Evolutionary conservation across 2,329 filamentous ascomycete genomes (phyloP), one percentile per base, ranked within the genome.

Genomic region (Sporothrix variecibatus): DNA sequence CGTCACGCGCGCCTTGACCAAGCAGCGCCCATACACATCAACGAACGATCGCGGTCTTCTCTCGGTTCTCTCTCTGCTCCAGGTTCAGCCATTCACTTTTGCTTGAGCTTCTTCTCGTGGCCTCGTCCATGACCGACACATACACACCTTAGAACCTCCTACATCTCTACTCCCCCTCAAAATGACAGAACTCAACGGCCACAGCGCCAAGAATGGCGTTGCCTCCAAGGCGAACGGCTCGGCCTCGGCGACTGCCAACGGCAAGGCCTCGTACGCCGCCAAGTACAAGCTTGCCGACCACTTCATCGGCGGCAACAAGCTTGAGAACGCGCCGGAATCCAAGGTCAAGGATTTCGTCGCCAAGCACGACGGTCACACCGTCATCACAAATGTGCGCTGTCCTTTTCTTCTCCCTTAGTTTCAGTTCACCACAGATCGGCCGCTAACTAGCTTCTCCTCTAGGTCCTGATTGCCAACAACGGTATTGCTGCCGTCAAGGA

Each of bases 401-500:
- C 53, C 40, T 28, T 11, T 23, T 5, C 11, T 3, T 5, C 11
- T 17, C 34, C n/a, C 34, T 26, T 31, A 23, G 31, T 1, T 38
- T 64, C 12, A n/a, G 20, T 20, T 17, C 40, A 2, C 51, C 43
- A 6, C 31, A 43, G 34, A n/a, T 34, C 38, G n/a, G 8, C 51
- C 23, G 20, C 70, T 72, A 64, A 72, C 43, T 17, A 17, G 20
- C 43, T 49, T 31, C 15, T 20, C 28, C 15, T 43, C 26, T 81
- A 98, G 95, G 94, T 98, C 72, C 89, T 99, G 77, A 99, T 99
- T 84, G 96, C 96, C 83, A 99, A 99, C 88, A 99, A 99, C 87
- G 96, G 96, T 89, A 99, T 99, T 84, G 96, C 96, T 71, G 96
- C 96, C 82, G 96, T 99, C 84, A 99, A 99, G 86, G 96, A 99